phyloP scores from a whole-genome alignment of 2,329 filamentous ascomycete species.

The Pestalotiopsis sp. region DNA sequence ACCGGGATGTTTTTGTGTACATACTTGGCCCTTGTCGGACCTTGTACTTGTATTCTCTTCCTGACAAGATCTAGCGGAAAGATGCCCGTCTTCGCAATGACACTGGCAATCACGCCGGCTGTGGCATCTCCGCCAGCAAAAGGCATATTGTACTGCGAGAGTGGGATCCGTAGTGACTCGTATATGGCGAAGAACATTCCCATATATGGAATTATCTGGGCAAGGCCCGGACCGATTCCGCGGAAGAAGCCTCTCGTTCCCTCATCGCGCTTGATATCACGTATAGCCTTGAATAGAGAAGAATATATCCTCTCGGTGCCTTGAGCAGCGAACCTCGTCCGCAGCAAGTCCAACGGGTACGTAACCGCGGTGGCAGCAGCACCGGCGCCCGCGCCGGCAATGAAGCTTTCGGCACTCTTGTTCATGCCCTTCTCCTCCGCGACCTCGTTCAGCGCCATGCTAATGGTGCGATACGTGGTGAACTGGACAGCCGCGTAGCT shows the following conservation, averaged over 20 bases:
- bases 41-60: conserved; percentile 94
- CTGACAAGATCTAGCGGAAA: conserved; percentile 92
- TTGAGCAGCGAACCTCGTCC: conserved; percentile 96
- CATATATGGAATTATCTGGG: conserved; percentile 95
- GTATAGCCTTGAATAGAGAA: conserved; percentile 69
- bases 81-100: conserved; percentile 84
- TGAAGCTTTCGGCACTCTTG: conserved; percentile 74
- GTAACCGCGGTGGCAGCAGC: conserved; percentile 80
- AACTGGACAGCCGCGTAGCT: conserved; percentile 91
- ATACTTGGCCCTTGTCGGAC: conserved; percentile 78
- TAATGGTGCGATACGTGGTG: conserved; percentile 78
- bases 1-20: conserved; percentile 86
- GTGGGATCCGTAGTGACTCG: conserved; percentile 69
- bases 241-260: conserved; percentile 83
- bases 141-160: conserved; percentile 59
- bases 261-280: conserved; percentile 75
- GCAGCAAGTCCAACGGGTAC: conserved; percentile 90
- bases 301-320: conserved; percentile 78
- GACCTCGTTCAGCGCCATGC: conserved; percentile 64
- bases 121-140: conserved; percentile 82
- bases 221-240: conserved; percentile 78
- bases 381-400: conserved; percentile 82
- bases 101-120: conserved; percentile 77
- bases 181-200: conserved; percentile 93
- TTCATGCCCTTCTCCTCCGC: conserved; percentile 54